Base-by-base conservation (phyloP, 257 asterid genomes). In the Scutellaria barbata region DNA sequence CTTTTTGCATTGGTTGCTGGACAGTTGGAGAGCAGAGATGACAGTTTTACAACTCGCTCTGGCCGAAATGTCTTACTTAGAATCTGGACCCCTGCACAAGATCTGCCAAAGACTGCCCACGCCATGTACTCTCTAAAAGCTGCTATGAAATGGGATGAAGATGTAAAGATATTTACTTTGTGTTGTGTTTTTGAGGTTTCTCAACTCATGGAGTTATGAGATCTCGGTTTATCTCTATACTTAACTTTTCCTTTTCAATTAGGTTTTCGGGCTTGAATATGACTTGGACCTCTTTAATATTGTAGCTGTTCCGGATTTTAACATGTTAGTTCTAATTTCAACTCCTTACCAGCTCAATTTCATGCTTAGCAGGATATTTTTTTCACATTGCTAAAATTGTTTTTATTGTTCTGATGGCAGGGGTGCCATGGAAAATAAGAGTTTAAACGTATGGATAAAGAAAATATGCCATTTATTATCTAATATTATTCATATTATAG, bases 381-480 rank as follows among this genome's bases (percentile, higher is more conserved):
- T 30, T 69, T 68, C n/a, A 16, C 30, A 35, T 63, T 75, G 63
- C 63, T 82, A 10, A 81, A 57, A 10, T 13, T 45, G 43, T 51
- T 20, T 12, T 62, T 18, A 55, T 43, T 59, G 55, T 76, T 72
- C 40, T 58, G 74, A 46, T 82, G 80, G 46, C 88, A 94, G 98
- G 98, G 99, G 99, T 67, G 99, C 98, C 71, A 95, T 95, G 98
- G 99, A 95, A 82, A 95, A 95, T 82, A 95, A 95, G 86, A 92
- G 99, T 83, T 81, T 95, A 83, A 95, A 95, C 42, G 99, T 94
- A 88, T 12, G 89, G 65, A 66, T 53, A 60, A 39, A 55, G n/a
- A 61, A 51, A 35, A 68, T 41, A 25, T 42, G 5, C 40, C 43
- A 22, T 18, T 67, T 70, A 56, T 64, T 37, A 22, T 63, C 7